Base-by-base conservation (phyloP, 805 yeast species). In the Metahyphopichia silvanorum region DNA sequence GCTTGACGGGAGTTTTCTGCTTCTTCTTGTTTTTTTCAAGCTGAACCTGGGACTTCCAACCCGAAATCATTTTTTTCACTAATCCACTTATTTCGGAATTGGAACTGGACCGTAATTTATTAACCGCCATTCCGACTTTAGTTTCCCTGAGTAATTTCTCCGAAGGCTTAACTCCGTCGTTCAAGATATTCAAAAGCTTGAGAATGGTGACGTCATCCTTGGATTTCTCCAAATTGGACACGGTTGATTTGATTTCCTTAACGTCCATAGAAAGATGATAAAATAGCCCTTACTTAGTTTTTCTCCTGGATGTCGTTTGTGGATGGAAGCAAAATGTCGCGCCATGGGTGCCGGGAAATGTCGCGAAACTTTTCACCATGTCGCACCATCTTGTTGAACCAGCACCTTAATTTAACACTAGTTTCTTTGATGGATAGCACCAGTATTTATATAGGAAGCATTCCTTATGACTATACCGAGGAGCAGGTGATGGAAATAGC, bases 101-200 rank as follows among this genome's bases (percentile, higher is more conserved):
- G 19, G 61, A 51, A 29, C 79, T 77, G 6, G 85, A 63, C 43
- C 95, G 77, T 49, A 84, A 77, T 59, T 86, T 88, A 64, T 93
- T 93, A 25, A 93, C 97, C 6, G 89, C 91, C 12, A 93, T 91
- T 43, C 98, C 98, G n/a, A 93, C 91, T 57, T 87, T 88, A 6
- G 98, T 93, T 51, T 91, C 95, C 49, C 97, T 75, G 32, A 91
- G 69, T 21, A 91, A 67, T 53, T 79, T 76, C 53, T 91, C 98
- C 1, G 94, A 80, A 7, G 98, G 96, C 45, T 69, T 67, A 32
- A 87, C 85, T 9, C 85, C 86, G 35, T 71, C 76, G 44, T 82
- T 79, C 39, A 91, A 64, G 16, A 74, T 67, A 26, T 68, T 73
- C 43, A 91, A 63, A 12, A 89, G 73, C 52, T 81, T 83, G 34